These are phyloP conservation scores for Fusarium guadeloupense DNA, from an alignment of 2,329 filamentous ascomycete species.

Conservation along the genomic window DNA sequence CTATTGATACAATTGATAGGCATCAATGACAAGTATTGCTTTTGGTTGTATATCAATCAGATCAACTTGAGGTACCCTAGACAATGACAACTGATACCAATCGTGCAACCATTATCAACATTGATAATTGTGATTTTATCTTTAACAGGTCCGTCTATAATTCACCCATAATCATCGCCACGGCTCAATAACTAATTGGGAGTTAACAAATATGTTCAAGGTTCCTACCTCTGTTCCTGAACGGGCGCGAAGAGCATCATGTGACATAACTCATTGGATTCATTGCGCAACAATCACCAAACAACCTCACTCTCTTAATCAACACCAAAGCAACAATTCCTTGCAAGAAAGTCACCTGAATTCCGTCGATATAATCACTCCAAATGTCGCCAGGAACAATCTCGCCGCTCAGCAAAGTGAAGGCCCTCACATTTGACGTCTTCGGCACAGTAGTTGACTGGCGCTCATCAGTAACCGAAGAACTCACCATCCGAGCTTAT, in stretches of 20 bases:
- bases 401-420: slow-evolving; percentile 50
- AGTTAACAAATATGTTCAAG: background rate
- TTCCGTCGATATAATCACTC: background rate
- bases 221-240: slow-evolving; percentile 10
- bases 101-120: background rate
- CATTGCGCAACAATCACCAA: background rate
- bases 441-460: slow-evolving; percentile 86
- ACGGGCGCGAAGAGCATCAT: slow-evolving; percentile 32
- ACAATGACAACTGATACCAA: background rate
- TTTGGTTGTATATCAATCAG: too few species aligned
- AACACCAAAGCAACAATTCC: background rate
- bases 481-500: slow-evolving; percentile 62
- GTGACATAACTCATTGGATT: slow-evolving; percentile 17
- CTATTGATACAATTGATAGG: background rate
- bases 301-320: background rate
- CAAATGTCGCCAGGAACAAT: slow-evolving; percentile 41
- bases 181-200: background rate
- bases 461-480: slow-evolving; percentile 71
- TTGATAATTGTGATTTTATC: background rate
- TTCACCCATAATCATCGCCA: background rate
- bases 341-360: background rate
- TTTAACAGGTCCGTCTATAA: background rate
- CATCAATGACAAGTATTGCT: background rate
- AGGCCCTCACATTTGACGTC: slow-evolving; percentile 76
- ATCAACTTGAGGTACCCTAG: slow-evolving; percentile 2